These are phyloP conservation scores for Nitzschia inconspicua DNA, from an alignment of 108 stramenopile genomes.

Conservation along the genomic window DNA sequence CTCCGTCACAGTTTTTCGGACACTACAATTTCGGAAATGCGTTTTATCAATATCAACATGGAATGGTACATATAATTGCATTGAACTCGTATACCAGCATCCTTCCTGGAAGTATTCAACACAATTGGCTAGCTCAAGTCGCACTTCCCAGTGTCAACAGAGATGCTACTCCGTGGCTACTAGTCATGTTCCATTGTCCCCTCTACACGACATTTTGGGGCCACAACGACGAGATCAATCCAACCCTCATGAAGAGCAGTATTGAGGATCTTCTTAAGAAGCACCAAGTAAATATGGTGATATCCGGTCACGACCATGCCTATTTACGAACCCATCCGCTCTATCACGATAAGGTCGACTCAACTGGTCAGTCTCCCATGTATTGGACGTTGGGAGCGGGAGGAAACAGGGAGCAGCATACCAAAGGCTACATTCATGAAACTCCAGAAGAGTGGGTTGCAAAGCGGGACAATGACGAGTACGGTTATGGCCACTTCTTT, in stretches of 20 bases:
- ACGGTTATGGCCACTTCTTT: conserved; percentile 79
- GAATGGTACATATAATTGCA: conserved; percentile 71
- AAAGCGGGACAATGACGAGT: conserved; percentile 71
- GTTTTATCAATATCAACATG: conserved; percentile 71
- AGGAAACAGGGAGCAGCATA: conserved; percentile 80
- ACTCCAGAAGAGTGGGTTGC: conserved; percentile 78
- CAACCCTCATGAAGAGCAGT: conserved; percentile 34
- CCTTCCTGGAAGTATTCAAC: conserved; percentile 45
- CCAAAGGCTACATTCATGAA: conserved; percentile 41
- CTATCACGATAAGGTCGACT: conserved; percentile 26
- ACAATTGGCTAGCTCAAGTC: conserved; percentile 52
- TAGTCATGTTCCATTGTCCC: conserved; percentile 79
- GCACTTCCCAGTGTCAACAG: conserved; percentile 51
- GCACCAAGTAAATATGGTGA: conserved; percentile 81
- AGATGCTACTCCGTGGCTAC: conserved; percentile 73
- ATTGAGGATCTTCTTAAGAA: conserved; percentile 76
- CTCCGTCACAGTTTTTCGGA: conserved; percentile 35
- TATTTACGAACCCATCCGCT: conserved; percentile 77
- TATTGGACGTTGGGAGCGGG: conserved; percentile 93
- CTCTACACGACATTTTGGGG: conserved; percentile 77
- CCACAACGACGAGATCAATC: conserved; percentile 58
- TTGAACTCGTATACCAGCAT: conserved; percentile 72
- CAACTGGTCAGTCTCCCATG: conserved; percentile 43
- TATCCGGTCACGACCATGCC: conserved; percentile 92
- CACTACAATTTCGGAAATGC: conserved; percentile 82